Percentiles rank a stretch among this genome's conserved stretches.
Conservation (phyloP, 1,284 basidiomycete species). For the Ceraceosorus guamensis region DNA sequence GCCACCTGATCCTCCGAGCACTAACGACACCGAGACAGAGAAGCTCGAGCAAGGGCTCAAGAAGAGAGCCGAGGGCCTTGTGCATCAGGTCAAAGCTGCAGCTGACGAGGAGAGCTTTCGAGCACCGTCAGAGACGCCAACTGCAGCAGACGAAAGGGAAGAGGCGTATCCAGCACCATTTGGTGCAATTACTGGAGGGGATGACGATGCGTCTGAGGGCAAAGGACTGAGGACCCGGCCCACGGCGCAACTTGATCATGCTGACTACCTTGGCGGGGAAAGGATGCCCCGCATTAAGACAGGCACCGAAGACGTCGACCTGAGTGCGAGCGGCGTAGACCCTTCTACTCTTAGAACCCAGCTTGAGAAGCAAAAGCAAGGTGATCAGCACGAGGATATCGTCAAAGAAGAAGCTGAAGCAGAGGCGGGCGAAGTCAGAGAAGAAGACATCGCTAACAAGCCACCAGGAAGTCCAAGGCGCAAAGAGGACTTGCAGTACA, state of each 20-base stretch:
- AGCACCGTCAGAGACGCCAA: conserved; percentile 2
- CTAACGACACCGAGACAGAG: conserved; percentile 11
- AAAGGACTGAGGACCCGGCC: not conserved
- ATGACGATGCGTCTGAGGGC: not conserved
- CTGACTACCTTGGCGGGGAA: not conserved
- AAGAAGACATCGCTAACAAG: not conserved
- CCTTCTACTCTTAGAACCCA: not conserved
- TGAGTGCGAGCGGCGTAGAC: conserved; percentile 1
- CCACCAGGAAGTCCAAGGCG: not conserved
- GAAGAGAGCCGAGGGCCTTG: conserved; percentile 11
- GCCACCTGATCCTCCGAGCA: not conserved
- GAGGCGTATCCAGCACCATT: conserved; percentile 33
- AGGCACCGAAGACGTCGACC: not conserved
- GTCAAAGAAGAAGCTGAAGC: not conserved
- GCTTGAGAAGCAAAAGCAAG: not conserved
- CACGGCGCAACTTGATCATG: conserved; percentile 1
- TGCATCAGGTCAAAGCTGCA: conserved; percentile 11
- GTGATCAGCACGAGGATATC: not conserved
- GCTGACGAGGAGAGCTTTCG: not conserved
- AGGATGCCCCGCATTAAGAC: not conserved
- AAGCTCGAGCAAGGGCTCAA: conserved; percentile 15
- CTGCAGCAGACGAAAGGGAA: conserved; percentile 12
- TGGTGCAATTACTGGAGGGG: conserved; percentile 5
- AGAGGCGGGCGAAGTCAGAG: not conserved
- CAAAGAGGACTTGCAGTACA: conserved; percentile 19